These are phyloP conservation scores for Endocladia muricata DNA, from an alignment of 31 red algal species.

Conservation along the genomic window DNA sequence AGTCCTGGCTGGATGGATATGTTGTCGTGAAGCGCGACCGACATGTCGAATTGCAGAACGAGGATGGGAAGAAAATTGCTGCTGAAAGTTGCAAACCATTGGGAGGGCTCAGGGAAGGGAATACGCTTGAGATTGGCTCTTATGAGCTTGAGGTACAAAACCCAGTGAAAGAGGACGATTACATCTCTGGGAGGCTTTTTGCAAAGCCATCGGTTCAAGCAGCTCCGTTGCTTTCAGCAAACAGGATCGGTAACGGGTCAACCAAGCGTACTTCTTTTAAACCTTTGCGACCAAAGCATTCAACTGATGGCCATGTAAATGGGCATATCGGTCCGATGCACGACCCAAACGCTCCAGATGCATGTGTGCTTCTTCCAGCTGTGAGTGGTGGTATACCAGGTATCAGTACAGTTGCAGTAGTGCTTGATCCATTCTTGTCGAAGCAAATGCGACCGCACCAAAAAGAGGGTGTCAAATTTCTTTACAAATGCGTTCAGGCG, in stretches of 20 bases:
- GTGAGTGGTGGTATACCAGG: neutral
- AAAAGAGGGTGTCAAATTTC: slow-evolving; percentile 54
- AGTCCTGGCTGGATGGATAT: slow-evolving; percentile 77
- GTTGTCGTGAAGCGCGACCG: slow-evolving; percentile 66
- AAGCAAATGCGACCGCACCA: slow-evolving; percentile 77
- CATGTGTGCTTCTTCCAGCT: slow-evolving; percentile 37
- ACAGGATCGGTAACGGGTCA: neutral
- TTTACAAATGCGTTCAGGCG: slow-evolving; percentile 56
- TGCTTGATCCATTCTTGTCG: slow-evolving; percentile 74
- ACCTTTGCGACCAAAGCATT: slow-evolving; percentile 28
- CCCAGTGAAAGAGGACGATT: slow-evolving; percentile 57
- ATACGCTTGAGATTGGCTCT: slow-evolving; percentile 63
- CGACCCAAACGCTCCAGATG: slow-evolving; percentile 48
- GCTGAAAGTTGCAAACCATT: slow-evolving; percentile 40
- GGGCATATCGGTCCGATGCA: slow-evolving; percentile 38
- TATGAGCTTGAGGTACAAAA: slow-evolving; percentile 71
- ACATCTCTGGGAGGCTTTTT: slow-evolving; percentile 73
- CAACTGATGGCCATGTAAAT: neutral
- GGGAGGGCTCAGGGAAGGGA: slow-evolving; percentile 73
- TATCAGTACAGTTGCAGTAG: slow-evolving; percentile 34
- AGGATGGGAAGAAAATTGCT: slow-evolving; percentile 64
- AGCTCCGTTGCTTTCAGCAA: neutral
- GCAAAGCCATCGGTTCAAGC: slow-evolving; percentile 15
- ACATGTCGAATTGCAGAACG: slow-evolving; percentile 50
- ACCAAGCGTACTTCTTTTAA: slow-evolving; percentile 42